A percentile compares a stretch with the other conserved stretches of the same genome.
Conservation (phyloP, 1,284 basidiomycete genomes). For the Cutaneotrichosporon dermatis region DNA sequence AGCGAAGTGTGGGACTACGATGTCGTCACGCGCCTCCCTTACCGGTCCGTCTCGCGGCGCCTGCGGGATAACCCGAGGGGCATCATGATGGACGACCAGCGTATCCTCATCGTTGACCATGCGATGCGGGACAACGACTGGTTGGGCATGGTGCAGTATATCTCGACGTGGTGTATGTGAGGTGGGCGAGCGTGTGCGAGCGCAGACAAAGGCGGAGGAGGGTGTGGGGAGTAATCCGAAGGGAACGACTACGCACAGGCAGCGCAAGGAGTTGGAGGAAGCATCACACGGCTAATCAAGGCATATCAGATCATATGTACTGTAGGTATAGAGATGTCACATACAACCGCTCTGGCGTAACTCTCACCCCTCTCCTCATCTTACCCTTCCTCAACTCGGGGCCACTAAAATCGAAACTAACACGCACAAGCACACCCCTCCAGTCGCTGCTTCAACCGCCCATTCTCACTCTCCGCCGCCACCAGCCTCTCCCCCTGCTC, state of each 20-base stretch:
- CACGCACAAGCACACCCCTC: background rate
- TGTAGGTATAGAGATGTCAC: background rate
- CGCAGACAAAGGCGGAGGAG: background rate
- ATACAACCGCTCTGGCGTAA: background rate
- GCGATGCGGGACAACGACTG: background rate
- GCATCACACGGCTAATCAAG: no score
- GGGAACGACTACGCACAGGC: background rate
- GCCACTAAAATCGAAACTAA: background rate
- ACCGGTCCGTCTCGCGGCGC: slow-evolving; percentile 23
- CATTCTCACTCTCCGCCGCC: background rate
- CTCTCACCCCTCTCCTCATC: background rate
- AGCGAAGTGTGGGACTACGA: slow-evolving; percentile 29
- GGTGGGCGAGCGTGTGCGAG: background rate
- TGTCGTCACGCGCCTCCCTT: slow-evolving; percentile 31
- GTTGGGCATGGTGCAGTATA: background rate
- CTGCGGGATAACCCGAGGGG: slow-evolving; percentile 28
- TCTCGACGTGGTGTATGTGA: slow-evolving; percentile 4
- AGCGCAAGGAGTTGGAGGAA: no score
- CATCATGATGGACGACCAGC: slow-evolving; percentile 46
- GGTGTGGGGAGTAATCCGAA: background rate
- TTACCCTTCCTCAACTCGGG: background rate
- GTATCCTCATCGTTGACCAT: background rate
- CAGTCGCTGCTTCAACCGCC: background rate
- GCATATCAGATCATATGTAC: background rate
- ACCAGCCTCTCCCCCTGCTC: background rate